A percentile compares a stretch with the other conserved stretches of the same genome.
These are phyloP conservation scores for Lactifluus pinguis DNA, from an alignment of 768 basidiomycete genomes.

Conservation along the genomic window DNA sequence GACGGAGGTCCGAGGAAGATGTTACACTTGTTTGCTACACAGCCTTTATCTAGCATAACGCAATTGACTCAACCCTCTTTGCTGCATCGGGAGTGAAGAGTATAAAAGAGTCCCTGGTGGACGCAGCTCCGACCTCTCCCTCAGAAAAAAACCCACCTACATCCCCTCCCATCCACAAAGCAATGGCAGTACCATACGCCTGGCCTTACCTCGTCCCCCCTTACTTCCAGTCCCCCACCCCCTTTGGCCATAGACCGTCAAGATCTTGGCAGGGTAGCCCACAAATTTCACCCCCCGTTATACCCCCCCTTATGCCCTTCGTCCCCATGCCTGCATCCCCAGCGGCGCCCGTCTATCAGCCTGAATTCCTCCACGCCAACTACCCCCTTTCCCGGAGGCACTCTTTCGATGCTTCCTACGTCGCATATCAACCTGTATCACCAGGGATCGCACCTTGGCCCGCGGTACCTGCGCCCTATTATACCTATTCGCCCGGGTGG, in stretches of 20 bases:
- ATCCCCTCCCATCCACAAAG: not conserved
- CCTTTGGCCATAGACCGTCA: not conserved
- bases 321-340: not conserved
- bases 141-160: not conserved
- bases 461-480: constrained; percentile 10
- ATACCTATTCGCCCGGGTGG: constrained; percentile 9
- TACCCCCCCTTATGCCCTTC: constrained; percentile 6
- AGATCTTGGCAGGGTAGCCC: constrained; percentile 15
- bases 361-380: constrained; percentile 2
- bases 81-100: no score
- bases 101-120: not conserved
- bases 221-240: constrained; percentile 12
- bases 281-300: constrained; percentile 4
- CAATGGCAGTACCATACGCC: no score
- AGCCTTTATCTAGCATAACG: no score
- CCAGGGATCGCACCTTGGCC: not conserved
- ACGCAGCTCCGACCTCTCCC: not conserved
- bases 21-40: constrained; percentile 12
- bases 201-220: no score
- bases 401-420: constrained; percentile 14
- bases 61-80: constrained; percentile 5
- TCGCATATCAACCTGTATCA: not conserved
- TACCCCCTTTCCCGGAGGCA: constrained; percentile 10
- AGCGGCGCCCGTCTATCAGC: not conserved
- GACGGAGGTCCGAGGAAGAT: not conserved